phyloP scores from a whole-genome alignment of 148 eudicot species.

The Rhododendron vialii region DNA sequence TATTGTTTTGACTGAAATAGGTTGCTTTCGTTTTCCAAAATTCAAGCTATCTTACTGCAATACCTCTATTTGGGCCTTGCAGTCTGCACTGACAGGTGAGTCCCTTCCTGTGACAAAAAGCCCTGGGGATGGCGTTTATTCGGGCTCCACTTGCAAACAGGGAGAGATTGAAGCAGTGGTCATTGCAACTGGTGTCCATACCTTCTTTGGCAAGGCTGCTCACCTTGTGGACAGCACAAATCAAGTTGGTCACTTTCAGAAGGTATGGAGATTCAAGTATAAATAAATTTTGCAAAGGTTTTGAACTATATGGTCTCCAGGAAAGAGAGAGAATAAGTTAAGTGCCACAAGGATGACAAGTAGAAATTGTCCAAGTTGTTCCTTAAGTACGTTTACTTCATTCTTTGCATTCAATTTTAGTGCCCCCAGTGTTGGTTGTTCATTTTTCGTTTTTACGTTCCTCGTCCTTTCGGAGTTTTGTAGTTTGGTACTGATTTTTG shows the following conservation, averaged over 20 bases:
- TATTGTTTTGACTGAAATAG: neutral
- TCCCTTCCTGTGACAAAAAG: slow-evolving; percentile 51
- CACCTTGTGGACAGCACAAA: slow-evolving; percentile 51
- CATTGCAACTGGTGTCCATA: slow-evolving; percentile 51
- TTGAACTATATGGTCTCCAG: neutral
- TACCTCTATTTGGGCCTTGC: neutral
- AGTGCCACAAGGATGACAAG: neutral
- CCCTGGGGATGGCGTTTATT: slow-evolving; percentile 43
- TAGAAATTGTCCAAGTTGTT: neutral
- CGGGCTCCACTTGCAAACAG: slow-evolving; percentile 56
- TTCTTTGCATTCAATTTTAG: neutral
- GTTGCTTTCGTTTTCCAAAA: neutral
- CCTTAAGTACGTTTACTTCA: neutral
- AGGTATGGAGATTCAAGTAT: slow-evolving; percentile 24
- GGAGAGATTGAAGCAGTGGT: slow-evolving; percentile 56
- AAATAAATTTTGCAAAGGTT: neutral
- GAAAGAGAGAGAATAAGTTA: neutral
- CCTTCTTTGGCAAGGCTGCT: slow-evolving; percentile 59
- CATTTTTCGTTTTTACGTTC: neutral
- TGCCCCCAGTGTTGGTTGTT: neutral
- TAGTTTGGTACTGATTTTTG: neutral
- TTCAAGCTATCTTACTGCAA: neutral
- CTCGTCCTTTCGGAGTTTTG: neutral
- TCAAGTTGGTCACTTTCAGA: slow-evolving; percentile 60
- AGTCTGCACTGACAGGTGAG: slow-evolving; percentile 45